Evolutionary conservation across 768 basidiomycete genomes (phyloP).

Genomic region (Piloderma croceum): DNA sequence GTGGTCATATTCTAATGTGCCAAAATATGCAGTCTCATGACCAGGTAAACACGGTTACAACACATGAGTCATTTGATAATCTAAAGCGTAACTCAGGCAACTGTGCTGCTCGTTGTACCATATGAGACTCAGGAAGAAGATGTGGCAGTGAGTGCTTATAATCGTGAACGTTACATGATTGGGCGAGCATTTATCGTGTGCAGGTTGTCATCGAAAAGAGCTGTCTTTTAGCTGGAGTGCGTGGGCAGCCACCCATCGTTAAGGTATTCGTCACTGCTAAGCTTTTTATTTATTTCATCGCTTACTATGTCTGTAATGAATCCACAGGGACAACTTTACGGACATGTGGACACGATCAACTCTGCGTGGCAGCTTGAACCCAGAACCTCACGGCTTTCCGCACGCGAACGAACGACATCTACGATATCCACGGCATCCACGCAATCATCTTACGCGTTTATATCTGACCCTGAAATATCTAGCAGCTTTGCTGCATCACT

Average conservation of each 20-base stretch:
- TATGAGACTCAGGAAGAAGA: constrained; percentile 68
- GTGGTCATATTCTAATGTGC: constrained; percentile 14
- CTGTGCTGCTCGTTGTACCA: constrained; percentile 69
- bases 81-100: constrained; percentile 47
- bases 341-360: constrained; percentile 55
- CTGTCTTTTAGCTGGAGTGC: constrained; percentile 68
- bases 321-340: constrained; percentile 74
- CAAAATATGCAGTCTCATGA: constrained; percentile 63
- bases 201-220: constrained; percentile 72
- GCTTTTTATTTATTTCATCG: neutral
- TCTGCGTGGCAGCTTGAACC: constrained; percentile 82
- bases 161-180: neutral
- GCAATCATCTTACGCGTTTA: constrained; percentile 74
- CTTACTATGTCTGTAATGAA: constrained; percentile 2
- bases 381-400: constrained; percentile 45
- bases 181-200: constrained; percentile 4
- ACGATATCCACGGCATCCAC: constrained; percentile 71
- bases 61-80: constrained; percentile 8
- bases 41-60: constrained; percentile 55
- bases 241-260: constrained; percentile 61
- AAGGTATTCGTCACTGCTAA: constrained; percentile 46
- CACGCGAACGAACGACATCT: constrained; percentile 70
- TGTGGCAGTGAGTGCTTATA: constrained; percentile 46
- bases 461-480: constrained; percentile 82
- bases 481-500: constrained; percentile 81